These are phyloP conservation scores for Venturia carpophila DNA, from an alignment of 2,329 filamentous ascomycete species.

Conservation along the genomic window DNA sequence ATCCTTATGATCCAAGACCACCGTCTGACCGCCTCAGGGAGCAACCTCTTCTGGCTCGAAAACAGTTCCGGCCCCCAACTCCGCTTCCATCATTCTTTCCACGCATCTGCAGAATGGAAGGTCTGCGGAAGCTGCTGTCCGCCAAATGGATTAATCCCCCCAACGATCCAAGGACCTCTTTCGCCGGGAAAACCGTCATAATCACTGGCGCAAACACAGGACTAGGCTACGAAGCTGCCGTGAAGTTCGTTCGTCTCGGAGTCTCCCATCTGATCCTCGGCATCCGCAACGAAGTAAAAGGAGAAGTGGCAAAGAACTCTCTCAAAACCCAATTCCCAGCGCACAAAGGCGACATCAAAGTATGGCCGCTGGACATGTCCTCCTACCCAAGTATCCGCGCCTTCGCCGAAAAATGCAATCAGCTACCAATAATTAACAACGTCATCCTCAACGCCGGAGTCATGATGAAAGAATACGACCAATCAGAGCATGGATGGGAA, in stretches of 20 bases:
- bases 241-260: conserved; percentile 35
- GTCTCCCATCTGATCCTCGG: conserved; percentile 40
- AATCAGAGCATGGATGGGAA: conserved; percentile 27
- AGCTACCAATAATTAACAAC: conserved; percentile 30
- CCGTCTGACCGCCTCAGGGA: neutral
- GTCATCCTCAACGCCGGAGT: conserved; percentile 36
- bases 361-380: conserved; percentile 40
- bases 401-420: conserved; percentile 27
- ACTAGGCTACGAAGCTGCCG: conserved; percentile 40
- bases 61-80: neutral
- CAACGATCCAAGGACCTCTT: conserved; percentile 28
- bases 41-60: too few species aligned
- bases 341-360: conserved; percentile 31
- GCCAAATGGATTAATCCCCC: conserved; percentile 24
- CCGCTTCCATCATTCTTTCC: neutral
- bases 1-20: neutral
- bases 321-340: conserved; percentile 29
- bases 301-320: conserved; percentile 36
- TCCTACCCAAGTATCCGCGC: conserved; percentile 32
- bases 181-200: conserved; percentile 36
- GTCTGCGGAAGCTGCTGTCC: conserved; percentile 15
- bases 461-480: conserved; percentile 24
- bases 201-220: conserved; percentile 44
- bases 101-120: neutral
- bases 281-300: conserved; percentile 37